Evolutionary conservation across 176 grass and related monocot genomes (phyloP).

Genomic region (Triticum dicoccoides): DNA sequence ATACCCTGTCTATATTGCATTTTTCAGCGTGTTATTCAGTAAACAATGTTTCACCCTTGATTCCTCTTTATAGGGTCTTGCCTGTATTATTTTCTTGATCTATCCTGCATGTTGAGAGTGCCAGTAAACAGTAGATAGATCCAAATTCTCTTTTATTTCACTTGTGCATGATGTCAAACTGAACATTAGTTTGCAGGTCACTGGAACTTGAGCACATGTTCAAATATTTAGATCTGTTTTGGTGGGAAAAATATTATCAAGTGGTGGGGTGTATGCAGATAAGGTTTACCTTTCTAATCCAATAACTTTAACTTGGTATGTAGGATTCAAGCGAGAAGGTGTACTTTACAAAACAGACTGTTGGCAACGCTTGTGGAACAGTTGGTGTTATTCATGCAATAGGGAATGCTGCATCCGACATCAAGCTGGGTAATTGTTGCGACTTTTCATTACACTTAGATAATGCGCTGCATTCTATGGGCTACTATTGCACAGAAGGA

Average conservation of each 20-base stretch:
- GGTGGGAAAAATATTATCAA: background rate
- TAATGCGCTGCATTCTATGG: background rate
- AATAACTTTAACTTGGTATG: slow-evolving; percentile 6
- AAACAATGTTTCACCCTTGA: background rate
- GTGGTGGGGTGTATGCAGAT: background rate
- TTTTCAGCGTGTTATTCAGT: background rate
- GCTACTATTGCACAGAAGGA: background rate
- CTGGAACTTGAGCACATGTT: background rate
- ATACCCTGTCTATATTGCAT: background rate
- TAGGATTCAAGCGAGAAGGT: slow-evolving; percentile 75
- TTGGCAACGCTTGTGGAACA: slow-evolving; percentile 98
- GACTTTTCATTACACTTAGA: slow-evolving; percentile 8
- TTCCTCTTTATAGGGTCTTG: background rate
- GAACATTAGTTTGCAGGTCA: background rate
- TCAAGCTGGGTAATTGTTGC: slow-evolving; percentile 66
- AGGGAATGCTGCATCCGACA: slow-evolving; percentile 79
- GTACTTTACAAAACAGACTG: slow-evolving; percentile 95
- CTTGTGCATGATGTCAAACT: background rate
- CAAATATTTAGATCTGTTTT: background rate
- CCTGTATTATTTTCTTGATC: background rate
- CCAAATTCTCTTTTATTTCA: background rate
- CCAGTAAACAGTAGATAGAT: background rate
- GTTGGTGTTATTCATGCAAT: slow-evolving; percentile 95
- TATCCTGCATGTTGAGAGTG: background rate
- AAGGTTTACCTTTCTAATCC: background rate